Conservation (phyloP, 2,329 filamentous ascomycete genomes). For the Pyrenochaeta sp. region DNA sequence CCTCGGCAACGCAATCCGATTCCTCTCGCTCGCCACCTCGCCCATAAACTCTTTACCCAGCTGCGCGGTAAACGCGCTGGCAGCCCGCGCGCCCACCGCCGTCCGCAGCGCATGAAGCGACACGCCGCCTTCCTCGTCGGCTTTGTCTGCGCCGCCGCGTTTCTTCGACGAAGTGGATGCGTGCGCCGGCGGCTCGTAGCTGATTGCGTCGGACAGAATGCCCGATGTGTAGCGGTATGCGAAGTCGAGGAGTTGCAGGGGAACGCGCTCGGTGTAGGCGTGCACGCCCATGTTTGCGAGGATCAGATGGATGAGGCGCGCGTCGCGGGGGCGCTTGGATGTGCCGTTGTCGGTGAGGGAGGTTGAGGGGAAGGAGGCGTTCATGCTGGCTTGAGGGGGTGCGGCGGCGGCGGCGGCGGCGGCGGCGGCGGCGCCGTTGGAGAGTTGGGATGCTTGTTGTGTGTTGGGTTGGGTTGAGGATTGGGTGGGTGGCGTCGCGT, state of each 20-base stretch:
- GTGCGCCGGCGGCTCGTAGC: conserved; percentile 41
- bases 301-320: conserved; percentile 80
- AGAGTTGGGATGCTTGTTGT: conserved; percentile 12
- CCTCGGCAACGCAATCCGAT: conserved; percentile 55
- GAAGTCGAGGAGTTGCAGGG: conserved; percentile 83
- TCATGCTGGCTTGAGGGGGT: conserved; percentile 9
- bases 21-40: conserved; percentile 65
- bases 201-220: conserved; percentile 70
- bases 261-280: conserved; percentile 82
- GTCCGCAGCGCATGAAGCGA: conserved; percentile 73
- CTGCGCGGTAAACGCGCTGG: conserved; percentile 70
- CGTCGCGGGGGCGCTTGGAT: conserved; percentile 73
- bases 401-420: neutral
- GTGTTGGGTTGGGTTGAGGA: conserved; percentile 27
- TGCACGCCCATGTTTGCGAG: conserved; percentile 81
- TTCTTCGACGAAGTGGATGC: conserved; percentile 26
- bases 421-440: conserved; percentile 26
- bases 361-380: conserved; percentile 41
- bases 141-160: conserved; percentile 26
- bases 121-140: conserved; percentile 60
- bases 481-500: conserved; percentile 44
- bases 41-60: conserved; percentile 78
- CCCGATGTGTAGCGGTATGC: conserved; percentile 82
- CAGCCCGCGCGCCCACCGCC: conserved; percentile 73
- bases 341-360: conserved; percentile 45